These are phyloP conservation scores for Fistulinella staudtii DNA, from an alignment of 1,284 basidiomycete species.

Conservation along the genomic window DNA sequence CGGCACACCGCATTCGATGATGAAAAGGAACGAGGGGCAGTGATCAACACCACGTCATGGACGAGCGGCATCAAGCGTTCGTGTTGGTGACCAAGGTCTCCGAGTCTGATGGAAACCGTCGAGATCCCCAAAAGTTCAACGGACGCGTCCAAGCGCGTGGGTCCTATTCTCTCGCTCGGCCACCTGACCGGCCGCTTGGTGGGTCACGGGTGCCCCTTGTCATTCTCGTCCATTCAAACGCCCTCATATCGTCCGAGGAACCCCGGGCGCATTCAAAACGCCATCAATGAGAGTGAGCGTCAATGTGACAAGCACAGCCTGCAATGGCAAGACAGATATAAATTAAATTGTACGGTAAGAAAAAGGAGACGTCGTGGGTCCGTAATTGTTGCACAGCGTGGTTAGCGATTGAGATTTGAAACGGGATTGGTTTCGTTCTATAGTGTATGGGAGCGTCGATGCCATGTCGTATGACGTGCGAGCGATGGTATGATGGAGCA, in stretches of 20 bases:
- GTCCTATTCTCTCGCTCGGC: too few species aligned
- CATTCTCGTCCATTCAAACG: not conserved
- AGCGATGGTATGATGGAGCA: too few species aligned
- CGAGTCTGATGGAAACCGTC: too few species aligned
- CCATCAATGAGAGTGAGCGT: constrained; percentile 2
- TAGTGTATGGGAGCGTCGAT: not conserved
- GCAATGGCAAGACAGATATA: constrained; percentile 9
- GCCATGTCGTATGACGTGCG: constrained; percentile 7
- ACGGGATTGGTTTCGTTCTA: constrained; percentile 13
- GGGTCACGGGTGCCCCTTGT: too few species aligned
- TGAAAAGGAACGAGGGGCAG: too few species aligned
- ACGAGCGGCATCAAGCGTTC: too few species aligned
- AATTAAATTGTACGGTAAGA: constrained; percentile 14
- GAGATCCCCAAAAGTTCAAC: too few species aligned
- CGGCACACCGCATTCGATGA: too few species aligned
- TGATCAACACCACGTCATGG: too few species aligned
- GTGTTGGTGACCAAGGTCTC: too few species aligned
- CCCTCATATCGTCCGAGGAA: constrained; percentile 1
- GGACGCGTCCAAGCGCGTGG: too few species aligned
- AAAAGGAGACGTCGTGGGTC: constrained; percentile 1
- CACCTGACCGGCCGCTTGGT: too few species aligned
- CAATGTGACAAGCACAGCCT: constrained; percentile 5
- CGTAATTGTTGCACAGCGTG: constrained; percentile 7
- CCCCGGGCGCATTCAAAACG: not conserved
- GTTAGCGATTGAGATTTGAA: constrained; percentile 1